Percentiles rank a stretch among this genome's conserved stretches.
These are phyloP conservation scores for Gastrodia elata DNA, from an alignment of 106 monocot genomes.

Conservation along the genomic window DNA sequence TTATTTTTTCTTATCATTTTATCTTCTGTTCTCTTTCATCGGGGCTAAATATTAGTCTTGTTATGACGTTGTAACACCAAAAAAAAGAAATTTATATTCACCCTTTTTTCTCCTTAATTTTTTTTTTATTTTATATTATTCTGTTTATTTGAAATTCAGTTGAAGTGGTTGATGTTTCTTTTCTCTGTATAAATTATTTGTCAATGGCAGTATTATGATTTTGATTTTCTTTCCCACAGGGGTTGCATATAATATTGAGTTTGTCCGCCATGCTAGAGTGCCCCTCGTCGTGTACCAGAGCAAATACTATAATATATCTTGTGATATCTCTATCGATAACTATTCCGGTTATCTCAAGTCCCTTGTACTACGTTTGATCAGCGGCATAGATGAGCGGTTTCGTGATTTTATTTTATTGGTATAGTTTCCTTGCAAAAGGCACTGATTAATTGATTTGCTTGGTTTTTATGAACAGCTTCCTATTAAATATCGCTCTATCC, in stretches of 20 bases:
- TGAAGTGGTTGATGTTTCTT: background rate
- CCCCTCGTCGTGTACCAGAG: constrained; percentile 65
- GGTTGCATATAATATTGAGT: constrained; percentile 22
- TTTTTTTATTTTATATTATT: background rate
- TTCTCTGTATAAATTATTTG: background rate
- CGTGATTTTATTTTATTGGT: constrained; percentile 92
- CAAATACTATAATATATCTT: constrained; percentile 47
- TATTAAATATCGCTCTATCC: background rate
- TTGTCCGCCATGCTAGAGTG: constrained; percentile 62
- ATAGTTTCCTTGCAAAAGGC: background rate
- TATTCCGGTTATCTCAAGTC: constrained; percentile 60
- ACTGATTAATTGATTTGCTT: constrained; percentile 3
- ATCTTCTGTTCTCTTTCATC: background rate
- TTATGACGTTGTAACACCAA: background rate
- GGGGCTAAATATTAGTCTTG: background rate
- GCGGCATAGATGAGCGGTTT: constrained; percentile 56
- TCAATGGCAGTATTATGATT: background rate
- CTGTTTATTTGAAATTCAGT: background rate
- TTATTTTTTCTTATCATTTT: background rate
- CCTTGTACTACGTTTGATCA: constrained; percentile 42
- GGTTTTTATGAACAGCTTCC: constrained; percentile 6
- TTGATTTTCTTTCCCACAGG: constrained; percentile 38
- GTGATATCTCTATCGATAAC: constrained; percentile 79
- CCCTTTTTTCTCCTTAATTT: background rate
- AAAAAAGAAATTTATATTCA: background rate